A percentile compares a stretch with the other conserved stretches of the same genome.
Evolutionary conservation across 2,329 filamentous ascomycete genomes (phyloP).

Genomic region (Phoma herbarum): DNA sequence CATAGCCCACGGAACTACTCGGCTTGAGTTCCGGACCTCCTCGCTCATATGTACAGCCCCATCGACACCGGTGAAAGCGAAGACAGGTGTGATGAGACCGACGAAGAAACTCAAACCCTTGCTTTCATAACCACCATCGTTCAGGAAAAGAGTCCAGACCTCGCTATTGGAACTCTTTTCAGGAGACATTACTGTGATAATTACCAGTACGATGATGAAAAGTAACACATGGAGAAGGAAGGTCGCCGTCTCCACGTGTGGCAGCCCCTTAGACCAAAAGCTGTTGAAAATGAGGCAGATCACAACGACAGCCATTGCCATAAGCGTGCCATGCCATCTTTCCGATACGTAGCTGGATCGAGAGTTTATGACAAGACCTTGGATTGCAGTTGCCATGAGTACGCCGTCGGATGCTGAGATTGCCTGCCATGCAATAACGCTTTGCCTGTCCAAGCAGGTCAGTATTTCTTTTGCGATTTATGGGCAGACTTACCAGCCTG

Average conservation of each 20-base stretch:
- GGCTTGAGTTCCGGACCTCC: conserved; percentile 7
- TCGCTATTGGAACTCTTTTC: conserved; percentile 39
- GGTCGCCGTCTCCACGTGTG: conserved; percentile 1
- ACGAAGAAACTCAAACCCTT: conserved; percentile 53
- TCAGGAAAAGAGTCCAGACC: conserved; percentile 56
- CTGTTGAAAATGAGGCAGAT: conserved; percentile 49
- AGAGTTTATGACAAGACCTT: not conserved
- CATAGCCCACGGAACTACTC: conserved; percentile 29
- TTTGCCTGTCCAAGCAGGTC: not conserved
- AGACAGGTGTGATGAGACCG: conserved; percentile 43
- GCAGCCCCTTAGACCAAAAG: conserved; percentile 53
- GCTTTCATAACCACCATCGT: conserved; percentile 54
- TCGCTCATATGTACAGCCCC: conserved; percentile 29
- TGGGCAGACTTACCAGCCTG: not conserved
- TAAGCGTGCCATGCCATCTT: not conserved
- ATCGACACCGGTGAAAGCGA: conserved; percentile 36
- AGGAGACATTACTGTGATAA: conserved; percentile 57
- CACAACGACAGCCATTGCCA: conserved; percentile 25
- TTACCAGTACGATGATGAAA: conserved; percentile 56
- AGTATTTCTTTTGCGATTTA: not conserved
- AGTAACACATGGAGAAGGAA: conserved; percentile 48
- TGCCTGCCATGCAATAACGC: not conserved
- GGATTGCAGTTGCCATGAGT: not conserved
- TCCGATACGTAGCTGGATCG: not conserved
- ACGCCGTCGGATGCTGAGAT: not conserved